phyloP scores from a whole-genome alignment of 148 eudicot genomes.

The Silene conica region DNA sequence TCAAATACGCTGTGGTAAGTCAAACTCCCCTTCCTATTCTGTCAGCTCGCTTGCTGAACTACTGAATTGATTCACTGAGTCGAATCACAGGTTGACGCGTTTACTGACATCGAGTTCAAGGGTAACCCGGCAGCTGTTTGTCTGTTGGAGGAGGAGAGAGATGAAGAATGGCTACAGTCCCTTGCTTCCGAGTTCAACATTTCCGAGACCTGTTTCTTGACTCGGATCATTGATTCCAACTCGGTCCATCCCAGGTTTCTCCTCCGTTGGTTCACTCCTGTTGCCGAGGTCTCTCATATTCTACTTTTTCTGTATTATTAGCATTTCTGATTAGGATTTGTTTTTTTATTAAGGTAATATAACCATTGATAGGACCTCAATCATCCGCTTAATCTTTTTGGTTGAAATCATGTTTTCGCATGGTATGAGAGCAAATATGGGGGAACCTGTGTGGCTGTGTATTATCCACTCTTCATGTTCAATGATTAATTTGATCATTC shows the following conservation, averaged over 20 bases:
- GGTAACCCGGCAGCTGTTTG: conserved; percentile 87
- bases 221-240: conserved; percentile 28
- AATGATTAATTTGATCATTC: too few species aligned
- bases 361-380: too few species aligned
- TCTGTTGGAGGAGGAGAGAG: conserved; percentile 54
- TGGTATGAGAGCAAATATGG: too few species aligned
- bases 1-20: conserved; percentile 52
- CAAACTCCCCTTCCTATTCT: background rate
- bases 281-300: conserved; percentile 44
- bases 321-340: too few species aligned
- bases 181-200: conserved; percentile 73
- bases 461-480: too few species aligned
- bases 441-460: too few species aligned
- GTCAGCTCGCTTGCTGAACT: background rate
- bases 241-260: conserved; percentile 43
- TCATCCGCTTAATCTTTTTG: too few species aligned
- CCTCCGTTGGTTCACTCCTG: conserved; percentile 87
- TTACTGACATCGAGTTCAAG: conserved; percentile 57
- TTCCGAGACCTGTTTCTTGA: conserved; percentile 54
- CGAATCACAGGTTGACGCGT: conserved; percentile 58
- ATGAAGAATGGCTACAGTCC: conserved; percentile 59
- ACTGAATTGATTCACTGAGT: conserved; percentile 7
- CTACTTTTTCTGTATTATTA: too few species aligned
- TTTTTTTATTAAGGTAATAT: too few species aligned
- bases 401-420: too few species aligned